phyloP scores from a whole-genome alignment of 768 basidiomycete genomes.

The Auriculariales sp. region DNA sequence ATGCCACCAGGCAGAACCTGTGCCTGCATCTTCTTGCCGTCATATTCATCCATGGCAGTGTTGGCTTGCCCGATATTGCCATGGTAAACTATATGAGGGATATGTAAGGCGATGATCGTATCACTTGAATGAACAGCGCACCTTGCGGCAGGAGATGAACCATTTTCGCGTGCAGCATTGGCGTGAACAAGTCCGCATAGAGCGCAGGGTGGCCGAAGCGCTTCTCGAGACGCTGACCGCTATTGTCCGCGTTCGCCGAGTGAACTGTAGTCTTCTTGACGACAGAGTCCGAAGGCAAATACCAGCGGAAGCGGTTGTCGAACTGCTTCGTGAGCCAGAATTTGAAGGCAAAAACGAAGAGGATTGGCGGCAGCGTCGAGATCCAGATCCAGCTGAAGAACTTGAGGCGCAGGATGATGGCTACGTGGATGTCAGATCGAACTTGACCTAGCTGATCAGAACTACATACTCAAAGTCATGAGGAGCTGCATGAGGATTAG shows the following conservation, averaged over 20 bases:
- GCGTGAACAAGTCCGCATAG: conserved; percentile 73
- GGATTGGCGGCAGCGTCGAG: conserved; percentile 70
- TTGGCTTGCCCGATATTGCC: conserved; percentile 53
- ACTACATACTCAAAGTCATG: conserved; percentile 71
- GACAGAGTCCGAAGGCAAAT: conserved; percentile 70
- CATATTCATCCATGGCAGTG: conserved; percentile 62
- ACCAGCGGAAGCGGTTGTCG: conserved; percentile 60
- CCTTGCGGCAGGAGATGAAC: conserved; percentile 52
- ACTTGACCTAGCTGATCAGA: neutral
- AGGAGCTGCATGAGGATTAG: conserved; percentile 77
- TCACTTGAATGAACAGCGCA: neutral
- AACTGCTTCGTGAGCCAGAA: conserved; percentile 61
- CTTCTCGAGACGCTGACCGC: conserved; percentile 63
- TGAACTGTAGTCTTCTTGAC: conserved; percentile 59
- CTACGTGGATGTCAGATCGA: conserved; percentile 22
- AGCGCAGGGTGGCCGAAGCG: conserved; percentile 94
- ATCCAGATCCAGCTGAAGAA: conserved; percentile 69
- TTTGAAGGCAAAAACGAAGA: conserved; percentile 74
- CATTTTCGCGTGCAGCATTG: conserved; percentile 78
- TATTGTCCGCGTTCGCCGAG: conserved; percentile 60
- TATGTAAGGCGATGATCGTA: neutral
- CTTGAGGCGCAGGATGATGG: conserved; percentile 70
- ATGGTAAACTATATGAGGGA: conserved; percentile 35
- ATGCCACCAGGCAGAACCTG: conserved; percentile 65
- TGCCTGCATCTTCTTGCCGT: conserved; percentile 62